phyloP scores from a whole-genome alignment of 768 basidiomycete genomes.

The Imleria badia region DNA sequence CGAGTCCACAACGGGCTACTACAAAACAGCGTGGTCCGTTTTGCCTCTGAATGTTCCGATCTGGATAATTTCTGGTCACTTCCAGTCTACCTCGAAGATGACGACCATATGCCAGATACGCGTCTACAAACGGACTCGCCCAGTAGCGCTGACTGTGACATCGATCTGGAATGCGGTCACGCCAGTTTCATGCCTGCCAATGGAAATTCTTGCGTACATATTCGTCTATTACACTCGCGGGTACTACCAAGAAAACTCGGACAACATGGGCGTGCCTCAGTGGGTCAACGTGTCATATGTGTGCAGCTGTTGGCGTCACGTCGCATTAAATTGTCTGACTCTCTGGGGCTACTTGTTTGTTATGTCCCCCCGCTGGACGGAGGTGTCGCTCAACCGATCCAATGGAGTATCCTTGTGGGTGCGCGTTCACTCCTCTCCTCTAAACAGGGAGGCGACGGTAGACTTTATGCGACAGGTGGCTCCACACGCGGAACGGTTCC shows the following conservation, averaged over 20 bases:
- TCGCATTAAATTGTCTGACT: neutral
- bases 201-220: neutral
- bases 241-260: neutral
- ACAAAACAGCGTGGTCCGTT: too few species aligned
- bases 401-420: neutral
- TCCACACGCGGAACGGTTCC: too few species aligned
- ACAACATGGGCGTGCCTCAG: neutral
- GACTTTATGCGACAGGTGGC: too few species aligned
- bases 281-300: neutral
- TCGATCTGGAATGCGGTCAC: neutral
- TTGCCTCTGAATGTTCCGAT: too few species aligned
- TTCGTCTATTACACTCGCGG: neutral
- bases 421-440: neutral
- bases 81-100: neutral
- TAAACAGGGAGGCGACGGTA: neutral
- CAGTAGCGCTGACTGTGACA: neutral
- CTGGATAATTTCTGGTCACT: neutral
- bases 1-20: too few species aligned
- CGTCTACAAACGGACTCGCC: neutral
- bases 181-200: neutral
- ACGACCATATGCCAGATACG: neutral
- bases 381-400: neutral
- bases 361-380: neutral
- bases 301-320: neutral
- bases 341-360: conserved; percentile 5